A percentile compares a stretch with the other conserved stretches of the same genome.
phyloP scores from a whole-genome alignment of 495 filamentous ascomycete species.

The Penicillium bialowiezense region DNA sequence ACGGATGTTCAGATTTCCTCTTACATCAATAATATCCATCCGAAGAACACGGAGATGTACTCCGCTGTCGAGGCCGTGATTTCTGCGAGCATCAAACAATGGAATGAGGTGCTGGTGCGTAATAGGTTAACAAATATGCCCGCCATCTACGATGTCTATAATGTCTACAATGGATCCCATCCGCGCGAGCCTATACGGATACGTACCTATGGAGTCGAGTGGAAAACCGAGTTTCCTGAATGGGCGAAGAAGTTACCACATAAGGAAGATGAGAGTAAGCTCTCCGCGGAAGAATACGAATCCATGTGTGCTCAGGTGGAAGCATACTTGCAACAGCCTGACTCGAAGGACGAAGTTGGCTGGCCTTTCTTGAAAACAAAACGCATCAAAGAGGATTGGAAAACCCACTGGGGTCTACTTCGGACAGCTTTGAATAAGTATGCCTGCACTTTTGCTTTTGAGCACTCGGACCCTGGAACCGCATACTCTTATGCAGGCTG shows the following conservation, averaged over 20 bases:
- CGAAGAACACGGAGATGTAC: slow-evolving; percentile 19
- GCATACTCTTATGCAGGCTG: slow-evolving; percentile 13
- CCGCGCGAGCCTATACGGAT: slow-evolving; percentile 9
- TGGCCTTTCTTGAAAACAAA: slow-evolving; percentile 3
- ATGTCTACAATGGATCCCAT: neutral
- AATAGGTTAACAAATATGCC: neutral
- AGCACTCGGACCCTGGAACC: slow-evolving; percentile 9
- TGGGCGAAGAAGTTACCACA: slow-evolving; percentile 10
- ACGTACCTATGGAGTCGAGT: slow-evolving; percentile 11
- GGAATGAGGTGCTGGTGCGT: slow-evolving; percentile 13
- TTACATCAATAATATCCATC: slow-evolving; percentile 66
- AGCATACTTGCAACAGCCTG: slow-evolving; percentile 5
- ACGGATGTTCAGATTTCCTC: slow-evolving; percentile 19
- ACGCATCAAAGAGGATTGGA: slow-evolving; percentile 7
- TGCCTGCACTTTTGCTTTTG: slow-evolving; percentile 1
- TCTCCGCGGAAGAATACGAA: slow-evolving; percentile 6
- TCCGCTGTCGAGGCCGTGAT: slow-evolving; percentile 11
- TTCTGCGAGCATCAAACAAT: slow-evolving; percentile 7
- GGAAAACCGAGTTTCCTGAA: slow-evolving; percentile 8
- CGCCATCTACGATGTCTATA: neutral
- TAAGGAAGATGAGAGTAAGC: neutral
- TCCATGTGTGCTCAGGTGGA: slow-evolving; percentile 1
- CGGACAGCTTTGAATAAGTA: slow-evolving; percentile 2
- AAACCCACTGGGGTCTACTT: slow-evolving; percentile 1
- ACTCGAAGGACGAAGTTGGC: slow-evolving; percentile 2